Conservation (phyloP, 2,329 filamentous ascomycete species). For the Alternaria ventricosa region DNA sequence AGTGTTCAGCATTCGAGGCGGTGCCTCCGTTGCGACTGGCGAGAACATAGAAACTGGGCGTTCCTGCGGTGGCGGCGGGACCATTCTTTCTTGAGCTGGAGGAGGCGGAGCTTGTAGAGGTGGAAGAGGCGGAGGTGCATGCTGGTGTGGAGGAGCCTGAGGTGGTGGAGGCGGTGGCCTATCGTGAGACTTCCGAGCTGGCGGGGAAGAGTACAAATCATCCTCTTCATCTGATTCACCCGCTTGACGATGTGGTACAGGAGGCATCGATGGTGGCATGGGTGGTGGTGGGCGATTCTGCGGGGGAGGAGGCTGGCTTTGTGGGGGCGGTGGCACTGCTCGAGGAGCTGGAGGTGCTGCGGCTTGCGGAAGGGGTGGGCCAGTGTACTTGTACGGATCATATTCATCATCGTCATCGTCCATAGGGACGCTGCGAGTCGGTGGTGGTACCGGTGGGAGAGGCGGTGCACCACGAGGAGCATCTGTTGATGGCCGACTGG, state of each 20-base stretch:
- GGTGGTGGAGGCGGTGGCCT: slow-evolving; percentile 46
- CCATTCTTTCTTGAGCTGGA: slow-evolving; percentile 45
- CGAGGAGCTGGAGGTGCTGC: slow-evolving; percentile 42
- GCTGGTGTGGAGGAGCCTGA: slow-evolving; percentile 43
- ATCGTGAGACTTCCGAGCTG: slow-evolving; percentile 45
- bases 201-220: slow-evolving; percentile 46
- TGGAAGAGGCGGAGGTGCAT: slow-evolving; percentile 46
- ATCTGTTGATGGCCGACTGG: slow-evolving; percentile 68
- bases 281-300: slow-evolving; percentile 40
- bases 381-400: slow-evolving; percentile 66
- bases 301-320: slow-evolving; percentile 37
- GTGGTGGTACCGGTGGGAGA: slow-evolving; percentile 69
- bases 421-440: slow-evolving; percentile 54
- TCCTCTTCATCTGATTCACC: slow-evolving; percentile 44
- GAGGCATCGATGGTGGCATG: slow-evolving; percentile 45
- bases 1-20: slow-evolving; percentile 51
- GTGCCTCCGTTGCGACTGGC: slow-evolving; percentile 46
- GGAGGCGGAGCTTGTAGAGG: slow-evolving; percentile 48
- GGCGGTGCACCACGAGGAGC: slow-evolving; percentile 73
- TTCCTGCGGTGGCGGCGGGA: slow-evolving; percentile 49
- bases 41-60: slow-evolving; percentile 37
- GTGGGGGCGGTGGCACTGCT: slow-evolving; percentile 46
- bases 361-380: slow-evolving; percentile 11
- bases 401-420: slow-evolving; percentile 66
- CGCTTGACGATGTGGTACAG: slow-evolving; percentile 35